Percentiles rank a stretch among this genome's conserved stretches.
phyloP scores from a whole-genome alignment of 257 asterid species.

The Ocimum tenuiflorum region DNA sequence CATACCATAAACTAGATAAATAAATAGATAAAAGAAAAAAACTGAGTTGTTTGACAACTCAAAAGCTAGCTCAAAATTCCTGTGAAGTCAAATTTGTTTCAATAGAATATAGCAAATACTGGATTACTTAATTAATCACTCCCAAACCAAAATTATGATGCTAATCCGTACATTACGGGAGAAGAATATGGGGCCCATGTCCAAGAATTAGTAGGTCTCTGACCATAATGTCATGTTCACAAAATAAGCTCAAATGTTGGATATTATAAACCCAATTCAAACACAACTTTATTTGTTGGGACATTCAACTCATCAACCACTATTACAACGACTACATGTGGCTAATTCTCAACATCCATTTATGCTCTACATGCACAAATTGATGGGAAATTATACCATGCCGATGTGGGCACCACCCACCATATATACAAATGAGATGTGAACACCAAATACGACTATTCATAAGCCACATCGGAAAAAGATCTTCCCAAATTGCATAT shows the following conservation, averaged over 20 bases:
- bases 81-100: constrained; percentile 16
- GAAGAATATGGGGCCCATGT: constrained; percentile 15
- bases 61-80: constrained; percentile 13
- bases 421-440: no score
- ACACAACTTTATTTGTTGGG: constrained; percentile 12
- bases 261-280: not conserved
- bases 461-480: no score
- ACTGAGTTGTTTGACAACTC: constrained; percentile 34
- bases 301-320: constrained; percentile 16
- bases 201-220: constrained; percentile 1
- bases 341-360: no score
- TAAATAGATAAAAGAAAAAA: not conserved
- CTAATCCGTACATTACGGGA: constrained; percentile 29
- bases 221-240: constrained; percentile 17
- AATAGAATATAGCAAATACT: constrained; percentile 11
- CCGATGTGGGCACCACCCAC: no score
- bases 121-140: constrained; percentile 4
- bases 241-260: constrained; percentile 25
- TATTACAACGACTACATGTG: not conserved
- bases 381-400: no score
- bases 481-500: no score
- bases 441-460: no score
- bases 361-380: no score
- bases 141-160: constrained; percentile 9
- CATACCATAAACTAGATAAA: not conserved